A percentile compares a stretch with the other conserved stretches of the same genome.
phyloP scores from a whole-genome alignment of 2,329 filamentous ascomycete genomes.

The Capronia americana region DNA sequence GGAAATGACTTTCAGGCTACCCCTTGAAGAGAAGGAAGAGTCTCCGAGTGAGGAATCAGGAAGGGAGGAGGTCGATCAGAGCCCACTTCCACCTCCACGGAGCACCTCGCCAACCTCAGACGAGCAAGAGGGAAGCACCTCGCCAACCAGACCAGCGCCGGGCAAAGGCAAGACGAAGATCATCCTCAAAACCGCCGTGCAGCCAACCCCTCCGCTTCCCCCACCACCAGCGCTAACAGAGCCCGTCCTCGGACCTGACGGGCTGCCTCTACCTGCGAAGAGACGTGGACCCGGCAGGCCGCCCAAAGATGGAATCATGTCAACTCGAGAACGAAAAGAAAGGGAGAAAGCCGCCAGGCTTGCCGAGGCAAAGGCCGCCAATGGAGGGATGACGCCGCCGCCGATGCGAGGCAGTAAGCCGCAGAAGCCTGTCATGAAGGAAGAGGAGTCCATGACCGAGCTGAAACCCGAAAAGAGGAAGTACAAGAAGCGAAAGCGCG shows the following conservation, averaged over 20 bases:
- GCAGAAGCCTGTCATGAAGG: constrained; percentile 37
- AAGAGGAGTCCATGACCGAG: constrained; percentile 44
- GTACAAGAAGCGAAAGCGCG: constrained; percentile 57
- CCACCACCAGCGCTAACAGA: constrained; percentile 9
- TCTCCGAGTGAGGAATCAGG: constrained; percentile 35
- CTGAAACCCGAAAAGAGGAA: constrained; percentile 55
- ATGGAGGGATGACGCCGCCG: constrained; percentile 54
- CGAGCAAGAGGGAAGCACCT: constrained; percentile 29
- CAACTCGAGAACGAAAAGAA: constrained; percentile 65
- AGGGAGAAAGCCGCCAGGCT: constrained; percentile 61
- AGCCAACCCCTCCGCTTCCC: constrained; percentile 13
- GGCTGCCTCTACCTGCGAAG: constrained; percentile 41
- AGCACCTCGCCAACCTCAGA: constrained; percentile 29
- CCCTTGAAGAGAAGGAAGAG: constrained; percentile 27
- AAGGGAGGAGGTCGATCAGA: constrained; percentile 28
- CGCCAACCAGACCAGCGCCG: constrained; percentile 18
- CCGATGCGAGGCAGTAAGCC: constrained; percentile 45
- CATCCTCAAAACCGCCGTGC: constrained; percentile 25
- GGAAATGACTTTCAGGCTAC: constrained; percentile 38
- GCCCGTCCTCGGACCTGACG: constrained; percentile 33
- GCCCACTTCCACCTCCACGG: constrained; percentile 13
- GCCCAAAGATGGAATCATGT: constrained; percentile 71
- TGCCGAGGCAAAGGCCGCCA: constrained; percentile 50
- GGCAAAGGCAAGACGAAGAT: constrained; percentile 33
- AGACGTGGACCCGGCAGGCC: constrained; percentile 67